Percentiles rank a stretch among this genome's conserved stretches.
Evolutionary conservation across 2,329 filamentous ascomycete genomes (phyloP).

Genomic region (Claviceps sp.): DNA sequence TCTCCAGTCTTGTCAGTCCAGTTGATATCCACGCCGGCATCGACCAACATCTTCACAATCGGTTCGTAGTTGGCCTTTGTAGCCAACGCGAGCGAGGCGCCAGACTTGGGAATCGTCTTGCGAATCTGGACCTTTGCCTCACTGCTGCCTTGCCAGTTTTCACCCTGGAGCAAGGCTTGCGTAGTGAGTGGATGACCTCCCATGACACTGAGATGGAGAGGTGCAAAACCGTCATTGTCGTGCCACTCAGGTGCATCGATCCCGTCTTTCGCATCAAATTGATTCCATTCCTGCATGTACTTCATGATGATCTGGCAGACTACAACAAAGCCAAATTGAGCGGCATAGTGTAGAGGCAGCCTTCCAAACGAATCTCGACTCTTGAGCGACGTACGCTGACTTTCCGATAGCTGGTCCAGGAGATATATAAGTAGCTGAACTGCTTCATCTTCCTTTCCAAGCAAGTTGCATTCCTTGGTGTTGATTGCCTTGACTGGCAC

Average conservation of each 20-base stretch:
- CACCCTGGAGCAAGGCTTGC: conserved; percentile 63
- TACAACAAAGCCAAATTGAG: conserved; percentile 87
- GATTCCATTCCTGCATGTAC: conserved; percentile 77
- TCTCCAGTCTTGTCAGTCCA: conserved; percentile 85
- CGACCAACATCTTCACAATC: conserved; percentile 78
- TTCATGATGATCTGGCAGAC: conserved; percentile 79
- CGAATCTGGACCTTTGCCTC: conserved; percentile 50
- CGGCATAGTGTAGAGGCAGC: conserved; percentile 81
- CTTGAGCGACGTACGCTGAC: conserved; percentile 55
- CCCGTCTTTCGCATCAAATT: conserved; percentile 72
- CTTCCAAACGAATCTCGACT: conserved; percentile 68
- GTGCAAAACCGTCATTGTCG: conserved; percentile 81
- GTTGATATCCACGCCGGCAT: conserved; percentile 85
- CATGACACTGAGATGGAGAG: conserved; percentile 82
- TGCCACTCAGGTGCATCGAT: conserved; percentile 86
- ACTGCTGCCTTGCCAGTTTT: conserved; percentile 57
- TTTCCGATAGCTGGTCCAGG: conserved; percentile 53
- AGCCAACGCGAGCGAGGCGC: conserved; percentile 75
- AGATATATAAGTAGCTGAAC: conserved; percentile 52
- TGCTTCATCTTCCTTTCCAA: conserved; percentile 58
- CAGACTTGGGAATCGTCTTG: conserved; percentile 65
- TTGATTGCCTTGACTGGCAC: conserved; percentile 46
- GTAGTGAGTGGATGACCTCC: conserved; percentile 84
- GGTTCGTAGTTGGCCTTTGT: conserved; percentile 74
- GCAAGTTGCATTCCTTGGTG: conserved; percentile 52